Evolutionary conservation across 2,329 filamentous ascomycete species (phyloP), one percentile per base, ranked within the genome.

Genomic region (Dryadomyces quercus-mongolicae): DNA sequence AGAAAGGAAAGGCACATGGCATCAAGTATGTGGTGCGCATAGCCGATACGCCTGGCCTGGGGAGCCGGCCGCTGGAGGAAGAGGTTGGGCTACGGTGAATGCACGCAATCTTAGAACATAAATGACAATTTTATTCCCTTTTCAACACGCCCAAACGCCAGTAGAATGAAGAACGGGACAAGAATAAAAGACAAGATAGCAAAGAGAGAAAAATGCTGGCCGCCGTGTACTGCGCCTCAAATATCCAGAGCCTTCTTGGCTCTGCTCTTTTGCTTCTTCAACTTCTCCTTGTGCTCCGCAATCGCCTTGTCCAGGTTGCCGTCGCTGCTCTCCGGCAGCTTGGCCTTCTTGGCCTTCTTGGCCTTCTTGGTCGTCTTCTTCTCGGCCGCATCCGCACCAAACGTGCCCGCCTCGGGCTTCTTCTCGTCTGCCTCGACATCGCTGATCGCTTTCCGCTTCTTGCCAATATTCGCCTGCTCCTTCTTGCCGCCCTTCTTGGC

Each of bases 401-500:
- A 66, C 60, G 65, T 61, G 25, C 58, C 56, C 49, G 60, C 57
- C 61, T 72, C 74, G 6, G 72, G 65, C 70, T 81, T 81, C 61
- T 77, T 74, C 16, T 59, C 49, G 48, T 63, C 57, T 45, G 62
- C 61, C 46, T 60, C 64, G 3, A 52, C 61, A 7, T 61, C 62
- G 12, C 65, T 67, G 52, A 75, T 62, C 1, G 74, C 71, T 71
- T 81, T 82, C 60, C 78, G 73, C 73, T 81, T 81, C 78, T 86
- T 88, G 63, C 78, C 78, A 40, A 81, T 70, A 64, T 82, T 82
- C 60, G 78, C 69, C 70, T 77, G 78, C 58, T 75, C 66, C 38
- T 57, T 56, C 60, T 69, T 67, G 42, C 67, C 63, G 60, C 55
- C 56, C 53, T 59, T 56, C 38, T 57, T 55, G 20, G 64, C 66